Conservation (phyloP, 2,329 filamentous ascomycete genomes). For the Colletotrichum sp. region DNA sequence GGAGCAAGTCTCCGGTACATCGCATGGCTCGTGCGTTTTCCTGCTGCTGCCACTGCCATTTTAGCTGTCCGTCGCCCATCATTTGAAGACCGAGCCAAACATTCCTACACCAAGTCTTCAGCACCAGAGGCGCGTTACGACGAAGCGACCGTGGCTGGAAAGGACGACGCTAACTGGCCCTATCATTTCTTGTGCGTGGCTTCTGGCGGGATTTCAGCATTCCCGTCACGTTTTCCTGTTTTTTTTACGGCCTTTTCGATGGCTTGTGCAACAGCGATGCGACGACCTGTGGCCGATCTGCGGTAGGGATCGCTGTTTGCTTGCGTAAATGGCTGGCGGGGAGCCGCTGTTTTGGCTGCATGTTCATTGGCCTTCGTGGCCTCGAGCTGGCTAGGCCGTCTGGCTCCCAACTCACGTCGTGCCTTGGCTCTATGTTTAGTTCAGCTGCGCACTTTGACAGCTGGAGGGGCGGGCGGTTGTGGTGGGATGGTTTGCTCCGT, state of each 20-base stretch:
- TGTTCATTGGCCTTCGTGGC: background rate
- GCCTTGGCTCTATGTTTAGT: background rate
- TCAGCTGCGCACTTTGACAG: constrained; percentile 2
- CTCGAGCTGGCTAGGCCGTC: background rate
- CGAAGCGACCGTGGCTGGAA: background rate
- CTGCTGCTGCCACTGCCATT: background rate
- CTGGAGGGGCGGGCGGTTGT: background rate
- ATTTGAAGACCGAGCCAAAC: background rate
- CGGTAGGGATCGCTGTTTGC: constrained; percentile 13
- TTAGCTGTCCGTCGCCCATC: background rate
- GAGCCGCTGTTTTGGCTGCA: background rate
- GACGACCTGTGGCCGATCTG: constrained; percentile 11
- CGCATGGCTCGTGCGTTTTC: background rate
- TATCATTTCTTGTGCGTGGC: background rate
- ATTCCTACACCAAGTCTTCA: background rate
- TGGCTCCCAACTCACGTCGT: background rate
- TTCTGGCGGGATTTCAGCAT: background rate
- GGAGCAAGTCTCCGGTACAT: constrained; percentile 15
- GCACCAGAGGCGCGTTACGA: background rate
- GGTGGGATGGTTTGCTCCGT: background rate
- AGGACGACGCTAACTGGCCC: background rate
- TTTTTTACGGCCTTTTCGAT: background rate
- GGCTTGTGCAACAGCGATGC: constrained; percentile 10
- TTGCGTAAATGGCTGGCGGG: constrained; percentile 18
- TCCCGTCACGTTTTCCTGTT: constrained; percentile 13